Evolutionary conservation across 2,329 filamentous ascomycete genomes (phyloP).

Genomic region (Annulohypoxylon truncatum): DNA sequence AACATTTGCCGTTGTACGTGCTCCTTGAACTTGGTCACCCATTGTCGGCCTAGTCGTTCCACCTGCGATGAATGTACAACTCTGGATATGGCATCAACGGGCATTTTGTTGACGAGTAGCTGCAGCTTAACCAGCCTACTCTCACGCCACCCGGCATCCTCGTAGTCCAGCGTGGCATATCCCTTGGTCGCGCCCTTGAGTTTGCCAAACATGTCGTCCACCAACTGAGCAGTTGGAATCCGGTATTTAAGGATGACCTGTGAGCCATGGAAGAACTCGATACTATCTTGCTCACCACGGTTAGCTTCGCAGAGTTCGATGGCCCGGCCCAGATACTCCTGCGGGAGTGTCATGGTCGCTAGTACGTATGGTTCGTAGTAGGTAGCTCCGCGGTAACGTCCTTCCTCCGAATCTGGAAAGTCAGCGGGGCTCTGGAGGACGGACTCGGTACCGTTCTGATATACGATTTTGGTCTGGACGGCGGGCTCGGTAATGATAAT

Average conservation of each 20-base stretch:
- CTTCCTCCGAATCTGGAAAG: conserved; percentile 78
- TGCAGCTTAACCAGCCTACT: conserved; percentile 89
- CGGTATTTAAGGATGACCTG: conserved; percentile 97
- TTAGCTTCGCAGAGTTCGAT: conserved; percentile 95
- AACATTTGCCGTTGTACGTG: conserved; percentile 98
- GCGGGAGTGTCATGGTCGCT: conserved; percentile 88
- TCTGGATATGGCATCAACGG: conserved; percentile 94
- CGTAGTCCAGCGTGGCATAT: conserved; percentile 95
- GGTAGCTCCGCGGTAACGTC: conserved; percentile 57
- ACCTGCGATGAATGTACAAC: conserved; percentile 87
- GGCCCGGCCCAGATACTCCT: conserved; percentile 92
- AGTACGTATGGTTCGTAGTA: conserved; percentile 67
- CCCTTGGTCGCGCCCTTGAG: conserved; percentile 94
- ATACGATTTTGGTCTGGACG: conserved; percentile 89
- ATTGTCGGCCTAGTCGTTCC: conserved; percentile 82
- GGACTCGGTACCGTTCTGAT: conserved; percentile 79
- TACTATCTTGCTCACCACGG: conserved; percentile 84
- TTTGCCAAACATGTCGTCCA: conserved; percentile 98
- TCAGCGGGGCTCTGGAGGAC: conserved; percentile 87
- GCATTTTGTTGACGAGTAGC: conserved; percentile 89
- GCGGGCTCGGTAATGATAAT: conserved; percentile 98
- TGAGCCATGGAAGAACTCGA: conserved; percentile 90
- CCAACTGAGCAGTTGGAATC: conserved; percentile 86
- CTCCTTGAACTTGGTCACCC: conserved; percentile 97
- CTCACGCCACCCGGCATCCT: conserved; percentile 88